Evolutionary conservation across 2,329 filamentous ascomycete genomes (phyloP).

Genomic region (Xylaria sp.): DNA sequence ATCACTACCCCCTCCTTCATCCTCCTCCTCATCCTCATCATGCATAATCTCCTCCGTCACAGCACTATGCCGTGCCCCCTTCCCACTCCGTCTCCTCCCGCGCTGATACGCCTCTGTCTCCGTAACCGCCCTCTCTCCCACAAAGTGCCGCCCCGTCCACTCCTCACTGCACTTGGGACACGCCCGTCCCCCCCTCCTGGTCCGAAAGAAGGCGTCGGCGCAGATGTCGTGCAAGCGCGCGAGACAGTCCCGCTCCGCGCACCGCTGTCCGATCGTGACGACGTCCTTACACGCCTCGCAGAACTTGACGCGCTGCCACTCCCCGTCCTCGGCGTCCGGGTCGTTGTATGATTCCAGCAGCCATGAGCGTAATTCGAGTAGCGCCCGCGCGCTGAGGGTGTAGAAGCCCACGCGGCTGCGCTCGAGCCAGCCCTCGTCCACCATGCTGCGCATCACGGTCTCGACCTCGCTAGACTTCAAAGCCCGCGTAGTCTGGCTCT

Average conservation of each 20-base stretch:
- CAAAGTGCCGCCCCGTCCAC: slow-evolving; percentile 63
- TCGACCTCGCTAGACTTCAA: slow-evolving; percentile 85
- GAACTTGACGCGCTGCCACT: slow-evolving; percentile 81
- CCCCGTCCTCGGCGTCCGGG: slow-evolving; percentile 65
- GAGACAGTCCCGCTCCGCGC: slow-evolving; percentile 73
- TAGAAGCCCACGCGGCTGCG: slow-evolving; percentile 78
- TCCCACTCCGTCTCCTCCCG: slow-evolving; percentile 54
- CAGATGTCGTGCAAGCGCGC: slow-evolving; percentile 83
- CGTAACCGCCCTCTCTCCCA: slow-evolving; percentile 68
- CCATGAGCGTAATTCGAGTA: slow-evolving; percentile 88
- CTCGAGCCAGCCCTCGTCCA: slow-evolving; percentile 87
- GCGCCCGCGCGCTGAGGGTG: slow-evolving; percentile 76
- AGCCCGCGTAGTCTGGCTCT: slow-evolving; percentile 57
- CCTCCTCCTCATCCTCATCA: slow-evolving; percentile 46
- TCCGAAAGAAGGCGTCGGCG: slow-evolving; percentile 77
- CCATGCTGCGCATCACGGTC: slow-evolving; percentile 73
- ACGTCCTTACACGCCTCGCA: slow-evolving; percentile 92
- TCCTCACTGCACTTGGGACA: slow-evolving; percentile 71
- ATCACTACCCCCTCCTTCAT: slow-evolving; percentile 47
- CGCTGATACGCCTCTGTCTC: slow-evolving; percentile 62
- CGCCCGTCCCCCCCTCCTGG: slow-evolving; percentile 66
- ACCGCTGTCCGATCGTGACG: slow-evolving; percentile 85
- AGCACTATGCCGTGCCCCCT: slow-evolving; percentile 50
- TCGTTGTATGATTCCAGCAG: slow-evolving; percentile 93
- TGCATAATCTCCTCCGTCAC: slow-evolving; percentile 51